phyloP scores from a whole-genome alignment of 139 green algal species.

The Closterium sp. region DNA sequence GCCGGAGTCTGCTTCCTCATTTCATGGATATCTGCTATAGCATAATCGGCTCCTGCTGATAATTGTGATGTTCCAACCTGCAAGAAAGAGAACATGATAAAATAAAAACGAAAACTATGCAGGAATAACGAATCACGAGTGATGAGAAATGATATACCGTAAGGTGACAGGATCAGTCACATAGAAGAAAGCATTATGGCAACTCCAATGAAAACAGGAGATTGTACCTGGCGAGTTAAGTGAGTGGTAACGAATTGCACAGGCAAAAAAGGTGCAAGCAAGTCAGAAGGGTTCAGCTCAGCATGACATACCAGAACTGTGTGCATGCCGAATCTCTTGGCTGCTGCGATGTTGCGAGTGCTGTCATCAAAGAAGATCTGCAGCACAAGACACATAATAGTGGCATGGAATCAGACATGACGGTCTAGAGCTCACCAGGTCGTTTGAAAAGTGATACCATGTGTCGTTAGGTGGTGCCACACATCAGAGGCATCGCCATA shows the following conservation, averaged over 20 bases:
- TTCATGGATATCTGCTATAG: slow-evolving; percentile 19
- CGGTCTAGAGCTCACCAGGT: too few relatives aligned
- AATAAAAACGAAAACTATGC: background rate
- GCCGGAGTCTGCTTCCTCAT: background rate
- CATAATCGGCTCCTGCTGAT: slow-evolving; percentile 9
- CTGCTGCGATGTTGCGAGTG: slow-evolving; percentile 27
- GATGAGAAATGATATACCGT: too few relatives aligned
- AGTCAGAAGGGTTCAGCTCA: background rate
- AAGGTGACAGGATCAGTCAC: background rate
- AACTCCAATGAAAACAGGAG: too few relatives aligned
- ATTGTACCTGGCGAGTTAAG: too few relatives aligned
- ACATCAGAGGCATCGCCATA: too few relatives aligned
- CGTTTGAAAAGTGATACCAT: too few relatives aligned
- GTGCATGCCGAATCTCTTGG: slow-evolving; percentile 14
- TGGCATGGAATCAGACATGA: too few relatives aligned
- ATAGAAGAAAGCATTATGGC: too few relatives aligned
- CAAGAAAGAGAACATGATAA: too few relatives aligned
- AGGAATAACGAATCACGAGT: background rate
- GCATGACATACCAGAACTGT: slow-evolving; percentile 32
- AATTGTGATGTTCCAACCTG: background rate
- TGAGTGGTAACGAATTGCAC: too few relatives aligned
- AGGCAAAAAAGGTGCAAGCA: too few relatives aligned
- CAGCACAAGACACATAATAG: background rate
- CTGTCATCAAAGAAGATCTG: slow-evolving; percentile 47
- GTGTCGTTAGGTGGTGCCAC: too few relatives aligned